These are phyloP conservation scores for Colletotrichum incanum DNA, from an alignment of 2,329 filamentous ascomycete genomes.

Conservation along the genomic window DNA sequence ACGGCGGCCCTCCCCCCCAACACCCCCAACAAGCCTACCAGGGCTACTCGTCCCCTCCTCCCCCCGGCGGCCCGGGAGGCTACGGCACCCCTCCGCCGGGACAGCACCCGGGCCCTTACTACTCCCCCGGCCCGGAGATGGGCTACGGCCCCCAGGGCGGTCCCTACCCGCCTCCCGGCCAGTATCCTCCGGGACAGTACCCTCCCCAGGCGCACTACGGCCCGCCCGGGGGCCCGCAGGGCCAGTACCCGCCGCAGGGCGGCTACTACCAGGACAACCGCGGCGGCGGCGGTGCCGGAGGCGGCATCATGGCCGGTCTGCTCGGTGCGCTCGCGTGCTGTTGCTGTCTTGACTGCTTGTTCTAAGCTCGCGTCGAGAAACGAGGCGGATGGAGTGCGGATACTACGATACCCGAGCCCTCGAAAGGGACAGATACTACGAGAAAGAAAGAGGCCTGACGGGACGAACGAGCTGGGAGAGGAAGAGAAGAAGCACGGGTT, in stretches of 20 bases:
- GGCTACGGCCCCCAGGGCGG: conserved; percentile 58
- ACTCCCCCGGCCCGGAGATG: conserved; percentile 60
- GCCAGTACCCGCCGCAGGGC: conserved; percentile 47
- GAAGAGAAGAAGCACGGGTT: not conserved
- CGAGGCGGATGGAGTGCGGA: not conserved
- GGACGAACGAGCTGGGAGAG: not conserved
- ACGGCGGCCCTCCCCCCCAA: conserved; percentile 56
- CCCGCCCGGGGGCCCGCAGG: conserved; percentile 46
- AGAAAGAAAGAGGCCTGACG: not conserved
- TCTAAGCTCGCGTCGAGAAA: conserved; percentile 54
- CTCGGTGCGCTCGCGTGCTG: conserved; percentile 70
- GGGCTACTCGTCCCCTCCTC: conserved; percentile 56
- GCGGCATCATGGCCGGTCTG: conserved; percentile 61
- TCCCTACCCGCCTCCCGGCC: conserved; percentile 49
- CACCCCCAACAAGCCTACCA: conserved; percentile 62
- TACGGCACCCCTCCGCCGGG: conserved; percentile 47
- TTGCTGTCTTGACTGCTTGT: conserved; percentile 72
- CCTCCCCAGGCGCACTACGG: conserved; percentile 41
- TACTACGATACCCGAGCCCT: conserved; percentile 31
- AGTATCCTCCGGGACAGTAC: conserved; percentile 52
- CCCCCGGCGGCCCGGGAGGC: conserved; percentile 46
- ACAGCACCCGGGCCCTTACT: conserved; percentile 49
- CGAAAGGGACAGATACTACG: not conserved
- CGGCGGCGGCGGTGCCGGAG: conserved; percentile 50
- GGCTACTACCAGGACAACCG: conserved; percentile 50